phyloP scores from a whole-genome alignment of 768 basidiomycete genomes.

The Russula earlei region DNA sequence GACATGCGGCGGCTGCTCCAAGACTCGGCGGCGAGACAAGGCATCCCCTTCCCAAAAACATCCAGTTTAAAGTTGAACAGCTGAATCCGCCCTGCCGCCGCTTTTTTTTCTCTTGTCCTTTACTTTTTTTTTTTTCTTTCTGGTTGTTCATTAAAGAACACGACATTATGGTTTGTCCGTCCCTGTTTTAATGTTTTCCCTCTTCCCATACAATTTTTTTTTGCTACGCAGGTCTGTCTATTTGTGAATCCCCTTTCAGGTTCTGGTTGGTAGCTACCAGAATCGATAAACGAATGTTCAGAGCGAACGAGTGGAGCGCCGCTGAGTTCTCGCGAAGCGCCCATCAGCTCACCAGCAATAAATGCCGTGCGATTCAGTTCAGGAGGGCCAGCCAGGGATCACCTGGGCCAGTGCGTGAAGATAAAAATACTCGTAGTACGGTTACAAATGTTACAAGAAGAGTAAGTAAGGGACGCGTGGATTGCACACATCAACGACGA shows the following conservation, averaged over 20 bases:
- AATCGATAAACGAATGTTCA: not conserved
- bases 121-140: no score
- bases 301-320: not conserved
- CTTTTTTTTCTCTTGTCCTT: not conserved
- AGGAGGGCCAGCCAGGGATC: not conserved
- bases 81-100: not conserved
- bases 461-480: conserved; percentile 1
- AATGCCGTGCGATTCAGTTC: not conserved
- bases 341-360: not conserved
- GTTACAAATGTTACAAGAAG: conserved; percentile 11
- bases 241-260: no score
- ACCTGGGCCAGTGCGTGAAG: not conserved
- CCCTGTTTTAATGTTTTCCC: no score
- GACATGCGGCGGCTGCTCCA: conserved; percentile 30
- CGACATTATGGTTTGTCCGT: no score
- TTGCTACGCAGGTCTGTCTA: no score
- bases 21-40: conserved; percentile 35
- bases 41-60: conserved; percentile 24
- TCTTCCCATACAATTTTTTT: no score
- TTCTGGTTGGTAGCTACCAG: no score
- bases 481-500: not conserved
- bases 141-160: no score
- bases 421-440: conserved; percentile 1
- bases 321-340: conserved; percentile 13
- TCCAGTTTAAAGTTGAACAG: not conserved